A percentile compares a stretch with the other conserved stretches of the same genome.
phyloP scores from a whole-genome alignment of 1,284 basidiomycete species.

The Trametes versicolor region DNA sequence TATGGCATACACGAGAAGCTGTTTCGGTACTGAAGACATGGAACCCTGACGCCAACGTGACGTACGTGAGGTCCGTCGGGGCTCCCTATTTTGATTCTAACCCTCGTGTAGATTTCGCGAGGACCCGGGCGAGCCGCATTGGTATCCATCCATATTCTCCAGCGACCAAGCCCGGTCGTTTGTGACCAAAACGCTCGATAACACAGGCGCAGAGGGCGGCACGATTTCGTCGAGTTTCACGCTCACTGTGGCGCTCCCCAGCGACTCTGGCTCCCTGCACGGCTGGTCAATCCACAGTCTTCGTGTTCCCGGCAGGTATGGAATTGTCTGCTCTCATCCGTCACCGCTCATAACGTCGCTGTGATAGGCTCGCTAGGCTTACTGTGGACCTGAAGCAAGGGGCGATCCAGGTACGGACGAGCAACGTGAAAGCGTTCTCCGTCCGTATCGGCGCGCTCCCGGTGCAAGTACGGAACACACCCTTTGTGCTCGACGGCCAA shows the following conservation, averaged over 20 bases:
- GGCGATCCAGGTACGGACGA: slow-evolving; percentile 46
- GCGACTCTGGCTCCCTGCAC: slow-evolving; percentile 70
- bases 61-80: slow-evolving; percentile 50
- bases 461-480: neutral
- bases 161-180: slow-evolving; percentile 66
- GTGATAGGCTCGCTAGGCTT: slow-evolving; percentile 47
- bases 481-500: slow-evolving; percentile 29
- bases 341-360: neutral
- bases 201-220: neutral
- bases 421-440: slow-evolving; percentile 55
- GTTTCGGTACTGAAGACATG: slow-evolving; percentile 66
- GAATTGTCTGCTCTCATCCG: neutral
- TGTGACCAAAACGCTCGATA: slow-evolving; percentile 43
- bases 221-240: slow-evolving; percentile 55
- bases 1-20: slow-evolving; percentile 79
- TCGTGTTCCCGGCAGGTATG: slow-evolving; percentile 67
- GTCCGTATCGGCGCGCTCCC: slow-evolving; percentile 32
- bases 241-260: slow-evolving; percentile 71
- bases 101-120: slow-evolving; percentile 63
- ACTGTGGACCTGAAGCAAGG: slow-evolving; percentile 36
- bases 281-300: slow-evolving; percentile 71
- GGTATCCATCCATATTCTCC: slow-evolving; percentile 70
- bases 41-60: slow-evolving; percentile 59
- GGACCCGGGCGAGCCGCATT: slow-evolving; percentile 70
- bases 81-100: neutral